A percentile compares a stretch with the other conserved stretches of the same genome.
These are phyloP conservation scores for Xylaria sp. DNA, from an alignment of 495 filamentous ascomycete species.

Conservation along the genomic window DNA sequence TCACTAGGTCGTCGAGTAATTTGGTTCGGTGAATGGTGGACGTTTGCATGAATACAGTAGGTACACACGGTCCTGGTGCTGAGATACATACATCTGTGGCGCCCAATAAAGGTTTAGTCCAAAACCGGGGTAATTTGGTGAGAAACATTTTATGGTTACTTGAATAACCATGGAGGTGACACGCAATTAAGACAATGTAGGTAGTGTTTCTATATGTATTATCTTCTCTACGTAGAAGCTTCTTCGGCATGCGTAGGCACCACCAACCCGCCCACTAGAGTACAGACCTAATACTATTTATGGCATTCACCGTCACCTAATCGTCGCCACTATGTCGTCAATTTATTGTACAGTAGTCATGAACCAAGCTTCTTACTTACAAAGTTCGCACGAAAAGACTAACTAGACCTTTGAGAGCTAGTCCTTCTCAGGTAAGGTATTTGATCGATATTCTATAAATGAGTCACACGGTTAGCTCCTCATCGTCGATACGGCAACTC, in stretches of 20 bases:
- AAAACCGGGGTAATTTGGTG: constrained; percentile 13
- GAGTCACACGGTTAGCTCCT: constrained; percentile 4
- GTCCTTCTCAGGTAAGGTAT: background rate
- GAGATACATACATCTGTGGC: background rate
- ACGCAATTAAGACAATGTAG: too few relatives aligned
- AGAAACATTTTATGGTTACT: background rate
- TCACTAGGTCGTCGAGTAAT: background rate
- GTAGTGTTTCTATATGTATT: background rate
- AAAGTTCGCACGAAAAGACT: background rate
- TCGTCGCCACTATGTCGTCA: constrained; percentile 1
- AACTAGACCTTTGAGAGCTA: constrained; percentile 2
- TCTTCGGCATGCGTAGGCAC: too few relatives aligned
- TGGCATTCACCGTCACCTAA: background rate
- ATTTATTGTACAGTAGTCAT: background rate
- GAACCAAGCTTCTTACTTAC: background rate
- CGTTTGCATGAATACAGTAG: too few relatives aligned
- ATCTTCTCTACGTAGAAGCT: background rate
- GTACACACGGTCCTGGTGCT: background rate
- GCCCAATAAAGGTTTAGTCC: background rate
- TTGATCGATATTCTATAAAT: background rate
- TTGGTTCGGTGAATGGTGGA: background rate
- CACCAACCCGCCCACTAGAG: background rate
- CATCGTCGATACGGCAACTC: background rate
- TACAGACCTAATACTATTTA: background rate
- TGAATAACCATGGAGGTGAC: too few relatives aligned